Evolutionary conservation across 1,284 basidiomycete species (phyloP).

Genomic region (Boletus sp.): DNA sequence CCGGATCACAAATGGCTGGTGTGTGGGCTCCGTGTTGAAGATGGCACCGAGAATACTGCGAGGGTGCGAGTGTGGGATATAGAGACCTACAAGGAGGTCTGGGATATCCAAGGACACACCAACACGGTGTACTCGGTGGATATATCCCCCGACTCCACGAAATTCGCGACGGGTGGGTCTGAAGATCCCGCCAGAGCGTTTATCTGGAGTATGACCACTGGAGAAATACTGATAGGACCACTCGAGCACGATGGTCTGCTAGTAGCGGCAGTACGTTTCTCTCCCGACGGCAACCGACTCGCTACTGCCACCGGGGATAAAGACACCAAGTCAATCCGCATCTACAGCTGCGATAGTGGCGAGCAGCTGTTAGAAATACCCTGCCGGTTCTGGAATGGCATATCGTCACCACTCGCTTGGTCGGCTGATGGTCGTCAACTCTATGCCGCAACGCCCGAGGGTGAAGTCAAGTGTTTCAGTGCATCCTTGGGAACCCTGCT

Average conservation of each 20-base stretch:
- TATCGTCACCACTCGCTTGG: background rate
- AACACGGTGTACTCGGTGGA: background rate
- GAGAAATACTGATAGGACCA: too few species aligned
- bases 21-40: too few species aligned
- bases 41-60: too few species aligned
- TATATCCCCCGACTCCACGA: conserved; percentile 2
- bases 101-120: background rate
- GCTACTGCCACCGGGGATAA: too few species aligned
- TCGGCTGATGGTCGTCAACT: conserved; percentile 5
- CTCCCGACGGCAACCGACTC: too few species aligned
- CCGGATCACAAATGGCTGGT: too few species aligned
- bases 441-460: background rate
- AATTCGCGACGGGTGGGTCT: background rate
- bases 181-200: background rate
- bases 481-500: background rate
- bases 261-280: too few species aligned
- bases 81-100: background rate
- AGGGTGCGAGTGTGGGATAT: conserved; percentile 4
- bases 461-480: conserved; percentile 1
- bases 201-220: background rate
- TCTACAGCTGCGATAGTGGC: background rate
- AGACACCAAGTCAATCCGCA: background rate
- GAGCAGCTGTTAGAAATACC: conserved; percentile 3
- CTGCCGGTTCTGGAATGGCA: fast-evolving
- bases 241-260: too few species aligned